Evolutionary conservation across 2,329 filamentous ascomycete species (phyloP).

Genomic region (Cladophialophora psammophila): DNA sequence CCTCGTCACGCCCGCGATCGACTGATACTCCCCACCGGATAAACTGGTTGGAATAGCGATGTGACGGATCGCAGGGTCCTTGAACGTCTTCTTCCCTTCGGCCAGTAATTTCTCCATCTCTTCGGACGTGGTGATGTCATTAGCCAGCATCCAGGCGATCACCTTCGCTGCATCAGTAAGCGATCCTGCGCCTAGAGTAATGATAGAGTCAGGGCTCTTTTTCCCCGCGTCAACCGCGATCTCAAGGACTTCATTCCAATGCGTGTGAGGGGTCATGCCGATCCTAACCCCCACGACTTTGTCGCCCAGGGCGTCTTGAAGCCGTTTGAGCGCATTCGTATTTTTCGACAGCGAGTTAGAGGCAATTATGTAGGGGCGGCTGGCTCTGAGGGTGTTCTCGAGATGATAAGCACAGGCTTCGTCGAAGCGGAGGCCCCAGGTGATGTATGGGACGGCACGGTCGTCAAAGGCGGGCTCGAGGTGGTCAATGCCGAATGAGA

Average conservation of each 20-base stretch:
- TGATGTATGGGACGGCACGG: slow-evolving; percentile 51
- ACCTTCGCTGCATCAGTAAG: slow-evolving; percentile 66
- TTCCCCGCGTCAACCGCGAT: slow-evolving; percentile 46
- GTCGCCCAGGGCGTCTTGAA: slow-evolving; percentile 52
- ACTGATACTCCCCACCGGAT: slow-evolving; percentile 53
- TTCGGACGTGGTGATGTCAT: slow-evolving; percentile 50
- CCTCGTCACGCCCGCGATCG: slow-evolving; percentile 48
- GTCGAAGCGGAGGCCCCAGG: slow-evolving; percentile 58
- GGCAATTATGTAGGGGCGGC: slow-evolving; percentile 59
- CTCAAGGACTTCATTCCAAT: slow-evolving; percentile 61
- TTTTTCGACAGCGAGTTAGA: slow-evolving; percentile 59
- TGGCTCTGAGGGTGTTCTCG: slow-evolving; percentile 53
- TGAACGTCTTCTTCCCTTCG: slow-evolving; percentile 30
- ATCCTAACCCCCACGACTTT: slow-evolving; percentile 56
- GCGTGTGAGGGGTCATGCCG: slow-evolving; percentile 63
- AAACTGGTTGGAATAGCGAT: slow-evolving; percentile 53
- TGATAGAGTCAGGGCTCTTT: slow-evolving; percentile 53
- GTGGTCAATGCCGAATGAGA: slow-evolving; percentile 42
- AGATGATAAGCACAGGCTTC: slow-evolving; percentile 56
- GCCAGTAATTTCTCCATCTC: slow-evolving; percentile 50
- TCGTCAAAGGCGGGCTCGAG: slow-evolving; percentile 47
- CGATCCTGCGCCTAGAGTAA: slow-evolving; percentile 64
- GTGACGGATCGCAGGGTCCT: slow-evolving; percentile 24
- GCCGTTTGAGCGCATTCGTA: slow-evolving; percentile 54
- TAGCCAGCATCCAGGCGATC: slow-evolving; percentile 59